Conservation (phyloP, 179 eudicot species). For the Beta corolliflora region DNA sequence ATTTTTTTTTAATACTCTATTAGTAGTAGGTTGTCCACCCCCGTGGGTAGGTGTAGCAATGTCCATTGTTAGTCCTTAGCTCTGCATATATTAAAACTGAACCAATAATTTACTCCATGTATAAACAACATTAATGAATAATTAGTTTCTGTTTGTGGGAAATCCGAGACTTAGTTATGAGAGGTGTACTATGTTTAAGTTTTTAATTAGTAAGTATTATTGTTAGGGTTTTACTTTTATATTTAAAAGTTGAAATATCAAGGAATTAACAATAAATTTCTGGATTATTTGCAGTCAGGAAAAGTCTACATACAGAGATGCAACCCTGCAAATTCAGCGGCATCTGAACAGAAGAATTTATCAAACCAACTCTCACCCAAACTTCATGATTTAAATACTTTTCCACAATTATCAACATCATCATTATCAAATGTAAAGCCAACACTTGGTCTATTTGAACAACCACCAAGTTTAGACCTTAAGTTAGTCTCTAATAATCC, state of each 20-base stretch:
- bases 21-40: too few species aligned
- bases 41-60: too few species aligned
- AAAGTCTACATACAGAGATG: conserved; percentile 79
- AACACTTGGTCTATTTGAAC: conserved; percentile 53
- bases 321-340: conserved; percentile 46
- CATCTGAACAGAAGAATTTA: conserved; percentile 38
- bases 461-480: conserved; percentile 58
- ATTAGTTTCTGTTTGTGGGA: too few species aligned
- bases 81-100: too few species aligned
- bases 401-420: not conserved
- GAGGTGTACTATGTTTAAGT: too few species aligned
- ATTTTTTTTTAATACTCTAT: too few species aligned
- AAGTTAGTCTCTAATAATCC: conserved; percentile 50
- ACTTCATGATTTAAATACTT: conserved; percentile 52
- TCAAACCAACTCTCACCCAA: conserved; percentile 33
- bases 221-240: too few species aligned
- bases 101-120: too few species aligned
- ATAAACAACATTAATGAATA: not conserved
- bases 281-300: conserved; percentile 63
- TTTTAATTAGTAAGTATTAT: not conserved
- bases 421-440: conserved; percentile 28
- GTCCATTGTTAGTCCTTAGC: too few species aligned
- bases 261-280: not conserved
- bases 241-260: not conserved
- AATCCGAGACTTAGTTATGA: too few species aligned